Base-by-base conservation (phyloP, 352 stramenopile species). In the Phytopythium kandeliae region DNA sequence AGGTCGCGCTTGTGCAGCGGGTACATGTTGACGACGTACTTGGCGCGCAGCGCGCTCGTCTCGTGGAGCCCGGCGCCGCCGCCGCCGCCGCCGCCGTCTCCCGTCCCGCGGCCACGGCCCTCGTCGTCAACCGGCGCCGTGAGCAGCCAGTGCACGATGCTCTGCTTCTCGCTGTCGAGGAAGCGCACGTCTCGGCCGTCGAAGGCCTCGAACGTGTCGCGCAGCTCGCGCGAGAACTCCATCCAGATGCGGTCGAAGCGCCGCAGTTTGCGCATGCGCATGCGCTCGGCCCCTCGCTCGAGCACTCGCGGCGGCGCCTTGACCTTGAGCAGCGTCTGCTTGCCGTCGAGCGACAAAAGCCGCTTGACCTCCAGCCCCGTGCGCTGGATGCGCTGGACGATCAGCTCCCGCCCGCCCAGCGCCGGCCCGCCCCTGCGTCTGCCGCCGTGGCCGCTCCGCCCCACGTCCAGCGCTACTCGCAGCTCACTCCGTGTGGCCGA, bases 1-100 rank as follows among this genome's bases (percentile, higher is more conserved):
- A 96, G 56, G 28, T 90, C 74, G 40, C 86, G 73, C 52, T 95
- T 96, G 62, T 97, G 88, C 9, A 96, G 71, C 21, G 88, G 88
- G 53, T 95, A 90, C 74, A 95, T 91, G 22, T 86, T 71, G 33
- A 88, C 55, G 16, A 97, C 85, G 50, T 82, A 75, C 49, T 78
- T 72, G 42, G 62, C 55, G 30, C 79, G 79, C 30, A 90, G 60
- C 19, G 76, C 56, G 30, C 79, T 85, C 26, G 69, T 78, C 43
- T 90, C 79, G 49, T 89, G 85, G n/a, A 92, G 63, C 0, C 79
- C 82, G 9, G 82, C 78, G 9, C 77, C 82, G 24, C 77, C 82
- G 21, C 55, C 33, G 13, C 25, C 34, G 6, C 6, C 12, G n/a
- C 16, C 44, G 19, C 19, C 28, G 15, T n/a, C n/a, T n/a, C n/a